Percentiles rank a stretch among this genome's conserved stretches.
These are phyloP conservation scores for Aspergillus unguis DNA, from an alignment of 2,329 filamentous ascomycete genomes.

Conservation along the genomic window DNA sequence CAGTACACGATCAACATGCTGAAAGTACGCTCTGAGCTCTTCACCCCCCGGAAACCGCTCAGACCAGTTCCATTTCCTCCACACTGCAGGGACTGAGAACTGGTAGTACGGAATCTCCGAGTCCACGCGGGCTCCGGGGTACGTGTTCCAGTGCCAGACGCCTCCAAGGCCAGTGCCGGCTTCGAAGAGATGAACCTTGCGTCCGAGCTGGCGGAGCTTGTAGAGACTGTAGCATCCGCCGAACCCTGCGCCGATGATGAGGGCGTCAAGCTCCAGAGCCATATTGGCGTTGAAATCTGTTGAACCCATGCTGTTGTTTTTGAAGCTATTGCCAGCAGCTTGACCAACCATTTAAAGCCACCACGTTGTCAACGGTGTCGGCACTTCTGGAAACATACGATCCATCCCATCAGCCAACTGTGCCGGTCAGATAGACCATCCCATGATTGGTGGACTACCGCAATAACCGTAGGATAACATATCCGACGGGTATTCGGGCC, in stretches of 20 bases:
- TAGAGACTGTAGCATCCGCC: slow-evolving; percentile 51
- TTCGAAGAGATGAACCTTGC: slow-evolving; percentile 51
- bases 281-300: no score
- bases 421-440: no score
- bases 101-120: slow-evolving; percentile 53
- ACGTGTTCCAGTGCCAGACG: slow-evolving; percentile 56
- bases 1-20: slow-evolving; percentile 44
- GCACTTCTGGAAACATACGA: no score
- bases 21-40: slow-evolving; percentile 47
- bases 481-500: no score
- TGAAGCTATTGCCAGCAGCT: no score
- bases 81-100: slow-evolving; percentile 50
- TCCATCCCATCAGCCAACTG: no score
- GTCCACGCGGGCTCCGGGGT: slow-evolving; percentile 55
- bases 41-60: slow-evolving; percentile 25
- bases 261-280: slow-evolving; percentile 27
- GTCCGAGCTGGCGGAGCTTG: slow-evolving; percentile 50
- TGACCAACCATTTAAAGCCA: no score
- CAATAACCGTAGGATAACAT: no score
- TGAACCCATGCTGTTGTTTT: no score
- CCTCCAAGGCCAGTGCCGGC: slow-evolving; percentile 52
- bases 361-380: no score
- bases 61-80: slow-evolving; percentile 45
- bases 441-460: no score
- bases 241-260: slow-evolving; percentile 43